Base-by-base conservation (phyloP, 805 yeast species). In the Ogataea saltuana region DNA sequence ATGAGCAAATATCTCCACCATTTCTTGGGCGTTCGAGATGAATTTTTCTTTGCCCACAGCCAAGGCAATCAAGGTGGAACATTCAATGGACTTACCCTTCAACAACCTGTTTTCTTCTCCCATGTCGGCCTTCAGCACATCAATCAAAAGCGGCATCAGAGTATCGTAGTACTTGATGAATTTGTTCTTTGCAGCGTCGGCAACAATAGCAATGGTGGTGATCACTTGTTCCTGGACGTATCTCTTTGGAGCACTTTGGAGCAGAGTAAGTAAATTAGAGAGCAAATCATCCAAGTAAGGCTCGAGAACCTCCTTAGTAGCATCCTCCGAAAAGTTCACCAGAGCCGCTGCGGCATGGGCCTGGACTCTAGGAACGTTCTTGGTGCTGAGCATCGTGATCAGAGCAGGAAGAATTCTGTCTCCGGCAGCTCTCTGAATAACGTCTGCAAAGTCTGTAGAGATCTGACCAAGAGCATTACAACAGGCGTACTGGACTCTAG, bases 311-410 rank as follows among this genome's bases (percentile, higher is more conserved):
- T 86, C 95, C 59, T 88, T 85, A 5, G 87, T 70, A 2, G 98
- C 96, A 50, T 85, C 88, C 66, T 93, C 99, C 30, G 91, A 80
- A 63, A 93, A 93, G 63, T 93, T 93, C 34, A 93, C 98, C 56
- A 91, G 72, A 0, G 99, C 99, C 40, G 99, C 99, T 32, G 99
- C 97, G 13, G 97, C 98, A 61, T 93, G 99, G 0, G 97, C 88
- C 69, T 91, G 98, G 18, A 93, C 99, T 59, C 98, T 75, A 39
- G 95, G 91, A 44, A 84, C 90, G 37, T 88, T 80, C 50, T 76
- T 76, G 49, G 75, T 72, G 2, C 83, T 81, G 40, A 93, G 75
- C 71, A 79, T 88, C 10, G 95, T 81, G 42, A 93, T 86, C 51
- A 93, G 74, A 2, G 95, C 93, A 6, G 98, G 98, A 42, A 93